A percentile compares a stretch with the other conserved stretches of the same genome.
These are phyloP conservation scores for Austroboletus eburneus DNA, from an alignment of 768 basidiomycete species.

Conservation along the genomic window DNA sequence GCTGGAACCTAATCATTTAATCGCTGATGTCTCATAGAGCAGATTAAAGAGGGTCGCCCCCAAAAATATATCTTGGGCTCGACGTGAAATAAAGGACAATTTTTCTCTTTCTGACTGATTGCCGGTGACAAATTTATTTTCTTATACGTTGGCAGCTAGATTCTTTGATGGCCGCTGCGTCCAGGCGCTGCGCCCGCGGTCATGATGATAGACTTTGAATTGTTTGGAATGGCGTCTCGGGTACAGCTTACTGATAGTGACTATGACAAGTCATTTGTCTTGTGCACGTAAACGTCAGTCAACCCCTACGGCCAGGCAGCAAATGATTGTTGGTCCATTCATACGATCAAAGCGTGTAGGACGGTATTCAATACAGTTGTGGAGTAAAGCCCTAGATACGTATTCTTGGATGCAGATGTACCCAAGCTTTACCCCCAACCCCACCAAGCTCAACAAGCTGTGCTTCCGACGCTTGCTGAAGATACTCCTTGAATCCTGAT, in stretches of 20 bases:
- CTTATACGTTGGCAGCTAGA: too few relatives aligned
- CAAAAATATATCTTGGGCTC: background rate
- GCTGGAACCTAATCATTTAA: conserved; percentile 31
- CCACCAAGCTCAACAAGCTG: conserved; percentile 42
- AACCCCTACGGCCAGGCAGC: too few relatives aligned
- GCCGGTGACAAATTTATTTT: too few relatives aligned
- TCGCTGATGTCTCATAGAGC: conserved; percentile 20
- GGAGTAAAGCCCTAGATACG: conserved; percentile 6
- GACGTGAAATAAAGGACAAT: too few relatives aligned
- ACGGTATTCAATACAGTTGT: conserved; percentile 3
- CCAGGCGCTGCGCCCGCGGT: background rate
- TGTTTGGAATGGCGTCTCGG: background rate
- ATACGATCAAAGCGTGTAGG: conserved; percentile 12
- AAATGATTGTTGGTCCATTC: conserved; percentile 13
- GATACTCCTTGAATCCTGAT: conserved; percentile 39
- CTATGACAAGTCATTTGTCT: conserved; percentile 7
- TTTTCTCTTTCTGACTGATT: too few relatives aligned
- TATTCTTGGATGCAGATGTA: conserved; percentile 25
- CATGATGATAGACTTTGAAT: background rate
- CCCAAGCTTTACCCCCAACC: conserved; percentile 35
- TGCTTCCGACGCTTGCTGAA: conserved; percentile 33
- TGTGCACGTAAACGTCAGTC: background rate
- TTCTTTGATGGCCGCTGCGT: too few relatives aligned
- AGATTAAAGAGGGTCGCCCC: conserved; percentile 1
- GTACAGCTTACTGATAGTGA: conserved; percentile 1